A percentile compares a stretch with the other conserved stretches of the same genome.
Conservation (phyloP, 2,329 filamentous ascomycete species). For the Chalaropsis ovoidea region DNA sequence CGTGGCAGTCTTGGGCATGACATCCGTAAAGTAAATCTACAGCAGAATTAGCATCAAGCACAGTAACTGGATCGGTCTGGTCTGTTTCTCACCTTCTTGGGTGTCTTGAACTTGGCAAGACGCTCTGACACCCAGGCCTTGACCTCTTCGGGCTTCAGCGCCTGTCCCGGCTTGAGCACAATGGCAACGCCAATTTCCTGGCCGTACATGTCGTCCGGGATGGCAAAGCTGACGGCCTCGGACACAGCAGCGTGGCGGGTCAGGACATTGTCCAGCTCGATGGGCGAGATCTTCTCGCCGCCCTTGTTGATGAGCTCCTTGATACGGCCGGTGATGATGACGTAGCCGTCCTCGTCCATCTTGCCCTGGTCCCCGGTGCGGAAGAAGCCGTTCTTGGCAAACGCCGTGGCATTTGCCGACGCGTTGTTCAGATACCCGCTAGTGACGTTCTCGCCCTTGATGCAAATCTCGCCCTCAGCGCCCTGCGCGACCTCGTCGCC, state of each 20-base stretch:
- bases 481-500: slow-evolving; percentile 60
- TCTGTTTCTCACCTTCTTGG: slow-evolving; percentile 54
- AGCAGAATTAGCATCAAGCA: slow-evolving; percentile 23
- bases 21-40: slow-evolving; percentile 67
- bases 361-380: slow-evolving; percentile 80
- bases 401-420: slow-evolving; percentile 62
- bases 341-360: slow-evolving; percentile 67
- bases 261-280: slow-evolving; percentile 76
- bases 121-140: slow-evolving; percentile 58
- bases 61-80: too few species aligned
- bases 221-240: slow-evolving; percentile 75
- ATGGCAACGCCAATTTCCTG: slow-evolving; percentile 72
- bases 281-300: slow-evolving; percentile 81
- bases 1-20: slow-evolving; percentile 87
- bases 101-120: slow-evolving; percentile 74
- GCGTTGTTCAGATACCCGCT: slow-evolving; percentile 77
- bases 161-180: slow-evolving; percentile 57
- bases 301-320: slow-evolving; percentile 90
- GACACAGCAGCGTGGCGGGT: slow-evolving; percentile 60
- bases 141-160: slow-evolving; percentile 49
- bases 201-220: slow-evolving; percentile 72
- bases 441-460: slow-evolving; percentile 72
- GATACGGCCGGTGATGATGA: slow-evolving; percentile 81
- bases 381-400: slow-evolving; percentile 70
- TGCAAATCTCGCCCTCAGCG: slow-evolving; percentile 69